A percentile compares a stretch with the other conserved stretches of the same genome.
phyloP scores from a whole-genome alignment of 176 grass and related monocot species.

The Themeda triandra region DNA sequence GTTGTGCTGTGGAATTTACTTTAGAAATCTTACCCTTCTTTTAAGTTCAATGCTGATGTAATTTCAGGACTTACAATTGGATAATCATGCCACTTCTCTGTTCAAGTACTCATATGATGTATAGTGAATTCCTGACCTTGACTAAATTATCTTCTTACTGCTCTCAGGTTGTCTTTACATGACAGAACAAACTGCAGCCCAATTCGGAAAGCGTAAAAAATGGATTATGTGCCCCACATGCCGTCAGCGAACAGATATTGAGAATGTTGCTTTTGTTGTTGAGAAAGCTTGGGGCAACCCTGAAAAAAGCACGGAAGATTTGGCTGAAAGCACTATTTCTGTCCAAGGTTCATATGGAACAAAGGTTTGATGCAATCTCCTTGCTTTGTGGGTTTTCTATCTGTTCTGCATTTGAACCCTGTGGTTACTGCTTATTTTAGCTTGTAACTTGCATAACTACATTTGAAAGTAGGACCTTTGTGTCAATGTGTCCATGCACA shows the following conservation, averaged over 20 bases:
- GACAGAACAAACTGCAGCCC: conserved; percentile 62
- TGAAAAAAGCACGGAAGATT: conserved; percentile 47
- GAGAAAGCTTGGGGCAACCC: conserved; percentile 51
- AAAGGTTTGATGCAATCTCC: conserved; percentile 55
- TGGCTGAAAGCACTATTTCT: conserved; percentile 56
- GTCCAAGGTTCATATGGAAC: conserved; percentile 92
- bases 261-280: conserved; percentile 82
- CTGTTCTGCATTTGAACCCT: conserved; percentile 6
- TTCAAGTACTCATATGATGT: conserved; percentile 7
- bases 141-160: conserved; percentile 17
- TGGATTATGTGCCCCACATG: conserved; percentile 98
- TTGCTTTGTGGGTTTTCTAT: conserved; percentile 14
- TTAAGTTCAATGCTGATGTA: background rate
- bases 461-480: background rate
- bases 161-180: conserved; percentile 77
- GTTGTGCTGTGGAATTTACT: background rate
- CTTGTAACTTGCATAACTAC: conserved; percentile 8
- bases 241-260: conserved; percentile 78
- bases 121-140: background rate
- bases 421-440: background rate
- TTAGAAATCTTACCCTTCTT: background rate
- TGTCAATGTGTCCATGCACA: background rate
- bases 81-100: conserved; percentile 15
- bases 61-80: background rate
- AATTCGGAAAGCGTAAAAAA: conserved; percentile 55